Evolutionary conservation across 2,329 filamentous ascomycete species (phyloP).

Genomic region (Colletotrichum cereale): DNA sequence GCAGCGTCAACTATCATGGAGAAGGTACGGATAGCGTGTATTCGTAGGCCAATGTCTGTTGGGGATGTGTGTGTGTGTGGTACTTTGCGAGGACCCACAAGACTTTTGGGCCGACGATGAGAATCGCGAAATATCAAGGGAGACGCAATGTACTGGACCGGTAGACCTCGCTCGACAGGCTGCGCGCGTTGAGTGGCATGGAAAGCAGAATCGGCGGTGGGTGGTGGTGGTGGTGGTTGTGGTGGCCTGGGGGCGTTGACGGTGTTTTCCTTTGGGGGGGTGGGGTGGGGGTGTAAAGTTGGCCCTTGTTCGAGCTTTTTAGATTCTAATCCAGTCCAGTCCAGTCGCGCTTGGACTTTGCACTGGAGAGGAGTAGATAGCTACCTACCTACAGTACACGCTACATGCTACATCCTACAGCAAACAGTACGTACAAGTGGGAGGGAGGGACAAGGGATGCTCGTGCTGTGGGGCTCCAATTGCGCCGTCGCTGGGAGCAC

Average conservation of each 20-base stretch:
- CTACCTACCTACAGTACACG: background rate
- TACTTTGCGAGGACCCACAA: conserved; percentile 15
- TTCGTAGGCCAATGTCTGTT: background rate
- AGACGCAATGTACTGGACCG: conserved; percentile 17
- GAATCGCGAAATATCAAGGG: conserved; percentile 16
- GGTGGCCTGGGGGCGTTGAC: conserved; percentile 31
- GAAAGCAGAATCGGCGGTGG: conserved; percentile 1
- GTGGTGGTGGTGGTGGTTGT: conserved; percentile 7
- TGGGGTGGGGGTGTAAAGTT: background rate
- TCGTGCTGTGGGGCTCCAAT: conserved; percentile 32
- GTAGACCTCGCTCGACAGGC: background rate
- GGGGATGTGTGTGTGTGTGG: background rate
- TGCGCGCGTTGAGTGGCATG: conserved; percentile 4
- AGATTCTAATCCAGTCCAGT: conserved; percentile 20
- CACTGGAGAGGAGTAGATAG: background rate
- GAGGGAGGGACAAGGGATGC: conserved; percentile 32
- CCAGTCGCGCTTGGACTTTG: conserved; percentile 38
- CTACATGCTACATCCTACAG: no score
- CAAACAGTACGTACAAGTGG: background rate
- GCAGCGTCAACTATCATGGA: conserved; percentile 18
- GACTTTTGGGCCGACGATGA: conserved; percentile 11
- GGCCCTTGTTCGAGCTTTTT: conserved; percentile 34
- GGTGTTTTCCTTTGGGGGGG: conserved; percentile 26
- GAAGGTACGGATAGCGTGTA: conserved; percentile 9
- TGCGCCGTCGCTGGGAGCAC: conserved; percentile 38